phyloP scores from a whole-genome alignment of 257 asterid genomes.

The Avicennia marina region DNA sequence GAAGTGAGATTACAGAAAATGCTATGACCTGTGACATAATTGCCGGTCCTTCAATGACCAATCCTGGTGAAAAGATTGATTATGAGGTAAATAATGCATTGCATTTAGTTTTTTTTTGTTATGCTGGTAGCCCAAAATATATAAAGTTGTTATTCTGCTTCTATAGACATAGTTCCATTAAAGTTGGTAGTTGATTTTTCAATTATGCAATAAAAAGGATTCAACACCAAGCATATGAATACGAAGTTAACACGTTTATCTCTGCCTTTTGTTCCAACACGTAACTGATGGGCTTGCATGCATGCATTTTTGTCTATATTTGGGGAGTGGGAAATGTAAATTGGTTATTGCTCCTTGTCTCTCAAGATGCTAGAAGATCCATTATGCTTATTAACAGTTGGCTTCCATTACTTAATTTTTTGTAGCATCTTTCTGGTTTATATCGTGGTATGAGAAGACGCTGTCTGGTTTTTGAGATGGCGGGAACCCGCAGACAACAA shows the following conservation, averaged over 20 bases:
- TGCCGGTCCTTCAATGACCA: slow-evolving; percentile 34
- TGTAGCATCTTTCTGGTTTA: slow-evolving; percentile 63
- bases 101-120: neutral
- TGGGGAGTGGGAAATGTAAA: neutral
- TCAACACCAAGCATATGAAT: neutral
- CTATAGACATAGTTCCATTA: neutral
- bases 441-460: slow-evolving; percentile 94
- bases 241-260: no score
- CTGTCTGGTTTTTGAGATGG: slow-evolving; percentile 82
- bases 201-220: neutral
- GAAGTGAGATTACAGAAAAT: slow-evolving; percentile 36
- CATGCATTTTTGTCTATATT: no score
- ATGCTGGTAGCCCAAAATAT: neutral
- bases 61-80: slow-evolving; percentile 40
- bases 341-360: neutral
- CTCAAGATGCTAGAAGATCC: neutral
- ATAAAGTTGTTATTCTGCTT: no score
- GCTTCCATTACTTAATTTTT: slow-evolving; percentile 5
- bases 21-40: slow-evolving; percentile 21
- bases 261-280: no score
- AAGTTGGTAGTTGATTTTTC: neutral
- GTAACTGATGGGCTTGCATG: no score
- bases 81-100: slow-evolving; percentile 41
- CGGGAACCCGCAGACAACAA: slow-evolving; percentile 56
- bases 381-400: neutral